Percentiles rank a stretch among this genome's conserved stretches.
These are phyloP conservation scores for Fusarium verticillioides DNA, from an alignment of 2,329 filamentous ascomycete genomes.

Conservation along the genomic window DNA sequence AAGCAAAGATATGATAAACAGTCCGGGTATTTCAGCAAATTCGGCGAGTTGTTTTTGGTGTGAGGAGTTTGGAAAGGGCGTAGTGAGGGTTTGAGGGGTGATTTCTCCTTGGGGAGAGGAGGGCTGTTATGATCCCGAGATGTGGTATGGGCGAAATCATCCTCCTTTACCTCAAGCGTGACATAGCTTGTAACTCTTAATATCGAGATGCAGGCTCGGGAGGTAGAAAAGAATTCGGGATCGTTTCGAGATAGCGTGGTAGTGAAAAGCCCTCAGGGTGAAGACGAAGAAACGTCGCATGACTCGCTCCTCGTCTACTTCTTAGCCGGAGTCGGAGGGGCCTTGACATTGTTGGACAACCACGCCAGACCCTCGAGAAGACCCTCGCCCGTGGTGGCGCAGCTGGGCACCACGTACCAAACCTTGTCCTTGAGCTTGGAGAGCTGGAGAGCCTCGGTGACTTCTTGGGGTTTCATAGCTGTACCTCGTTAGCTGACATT, in stretches of 20 bases:
- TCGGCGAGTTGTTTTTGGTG: conserved; percentile 16
- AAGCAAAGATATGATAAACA: conserved; percentile 16
- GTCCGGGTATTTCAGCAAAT: conserved; percentile 37
- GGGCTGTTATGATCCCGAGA: conserved; percentile 10
- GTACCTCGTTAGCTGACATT: not conserved
- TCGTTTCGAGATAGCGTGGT: conserved; percentile 7
- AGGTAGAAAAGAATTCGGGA: conserved; percentile 11
- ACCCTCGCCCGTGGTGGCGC: conserved; percentile 83
- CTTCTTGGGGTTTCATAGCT: conserved; percentile 84
- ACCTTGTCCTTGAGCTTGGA: conserved; percentile 83
- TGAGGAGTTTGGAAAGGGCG: not conserved
- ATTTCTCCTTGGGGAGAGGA: not conserved
- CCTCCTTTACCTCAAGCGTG: not conserved
- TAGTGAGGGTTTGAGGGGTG: conserved; percentile 8
- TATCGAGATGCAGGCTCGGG: not conserved
- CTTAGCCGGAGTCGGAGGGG: conserved; percentile 65
- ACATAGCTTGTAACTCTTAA: not conserved
- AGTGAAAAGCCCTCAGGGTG: not conserved
- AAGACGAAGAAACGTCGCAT: conserved; percentile 3
- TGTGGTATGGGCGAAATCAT: not conserved
- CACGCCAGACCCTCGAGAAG: conserved; percentile 84
- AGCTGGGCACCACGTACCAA: conserved; percentile 87
- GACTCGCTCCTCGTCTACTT: conserved; percentile 54
- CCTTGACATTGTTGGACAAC: conserved; percentile 87
- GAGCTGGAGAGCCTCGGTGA: conserved; percentile 81